Percentiles rank a stretch among this genome's conserved stretches.
Conservation (phyloP, 2,329 filamentous ascomycete species). For the Raffaelea ambrosiae region DNA sequence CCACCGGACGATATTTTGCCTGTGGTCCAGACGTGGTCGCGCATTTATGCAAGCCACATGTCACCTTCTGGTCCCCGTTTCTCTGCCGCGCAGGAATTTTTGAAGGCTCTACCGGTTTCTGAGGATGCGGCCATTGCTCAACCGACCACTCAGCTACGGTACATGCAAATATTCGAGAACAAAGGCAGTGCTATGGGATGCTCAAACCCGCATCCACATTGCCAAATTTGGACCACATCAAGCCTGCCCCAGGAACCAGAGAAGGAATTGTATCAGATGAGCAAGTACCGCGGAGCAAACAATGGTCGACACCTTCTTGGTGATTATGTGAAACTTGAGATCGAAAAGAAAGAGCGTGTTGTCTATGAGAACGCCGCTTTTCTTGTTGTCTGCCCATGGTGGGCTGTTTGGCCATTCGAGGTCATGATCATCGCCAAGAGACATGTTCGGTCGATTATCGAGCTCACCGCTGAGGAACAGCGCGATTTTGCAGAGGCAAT, state of each 20-base stretch:
- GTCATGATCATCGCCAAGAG: constrained; percentile 79
- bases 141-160: constrained; percentile 72
- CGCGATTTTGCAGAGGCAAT: constrained; percentile 72
- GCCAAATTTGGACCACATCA: constrained; percentile 93
- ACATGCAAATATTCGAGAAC: constrained; percentile 99
- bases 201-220: constrained; percentile 96
- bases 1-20: constrained; percentile 66
- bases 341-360: constrained; percentile 72
- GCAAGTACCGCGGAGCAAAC: constrained; percentile 68
- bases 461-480: constrained; percentile 65
- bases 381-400: constrained; percentile 89
- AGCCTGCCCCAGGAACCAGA: constrained; percentile 82
- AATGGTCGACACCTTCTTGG: constrained; percentile 67
- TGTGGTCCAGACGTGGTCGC: constrained; percentile 83
- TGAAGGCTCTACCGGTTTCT: constrained; percentile 24
- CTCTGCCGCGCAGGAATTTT: constrained; percentile 27
- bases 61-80: constrained; percentile 60
- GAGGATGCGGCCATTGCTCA: constrained; percentile 29
- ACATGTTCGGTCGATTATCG: constrained; percentile 77
- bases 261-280: constrained; percentile 69
- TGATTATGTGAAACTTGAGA: constrained; percentile 81
- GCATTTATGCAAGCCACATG: constrained; percentile 77
- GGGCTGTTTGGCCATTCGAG: constrained; percentile 97
- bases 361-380: constrained; percentile 84
- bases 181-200: constrained; percentile 97